phyloP scores from a whole-genome alignment of 2,329 filamentous ascomycete species.

The Thermothelomyces thermophilus region DNA sequence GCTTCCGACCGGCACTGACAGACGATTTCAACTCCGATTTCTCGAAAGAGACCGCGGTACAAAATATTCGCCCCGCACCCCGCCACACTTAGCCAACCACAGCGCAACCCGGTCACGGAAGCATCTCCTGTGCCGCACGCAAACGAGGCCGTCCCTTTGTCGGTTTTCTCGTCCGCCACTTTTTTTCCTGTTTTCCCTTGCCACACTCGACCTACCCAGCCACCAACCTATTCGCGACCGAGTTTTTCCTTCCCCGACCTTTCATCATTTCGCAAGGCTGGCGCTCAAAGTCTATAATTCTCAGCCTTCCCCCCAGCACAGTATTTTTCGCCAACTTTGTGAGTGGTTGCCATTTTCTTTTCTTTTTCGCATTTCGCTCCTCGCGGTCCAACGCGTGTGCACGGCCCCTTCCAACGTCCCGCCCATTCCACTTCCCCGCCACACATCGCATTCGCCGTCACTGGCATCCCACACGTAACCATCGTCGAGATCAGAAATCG shows the following conservation, averaged over 20 bases:
- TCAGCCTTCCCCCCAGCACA: conserved; percentile 26
- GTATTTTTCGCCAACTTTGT: conserved; percentile 23
- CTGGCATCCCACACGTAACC: conserved; percentile 6
- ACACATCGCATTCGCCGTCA: conserved; percentile 4
- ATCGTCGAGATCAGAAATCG: not conserved
- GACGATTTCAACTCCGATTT: conserved; percentile 29
- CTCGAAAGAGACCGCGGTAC: conserved; percentile 23
- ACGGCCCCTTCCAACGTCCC: conserved; percentile 18
- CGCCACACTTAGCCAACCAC: conserved; percentile 17
- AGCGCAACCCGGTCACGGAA: not conserved
- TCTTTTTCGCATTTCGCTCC: conserved; percentile 30
- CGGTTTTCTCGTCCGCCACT: not conserved
- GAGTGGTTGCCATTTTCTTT: conserved; percentile 25
- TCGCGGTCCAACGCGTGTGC: conserved; percentile 25
- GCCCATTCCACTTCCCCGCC: conserved; percentile 14
- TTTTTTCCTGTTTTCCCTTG: not conserved
- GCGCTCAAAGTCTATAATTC: conserved; percentile 24
- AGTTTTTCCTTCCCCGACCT: conserved; percentile 22
- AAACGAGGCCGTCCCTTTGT: too few relatives aligned
- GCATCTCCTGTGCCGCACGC: too few relatives aligned
- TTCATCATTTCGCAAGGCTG: conserved; percentile 25
- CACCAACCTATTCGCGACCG: not conserved
- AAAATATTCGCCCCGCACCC: conserved; percentile 8
- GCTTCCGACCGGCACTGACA: conserved; percentile 31
- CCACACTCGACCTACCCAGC: conserved; percentile 2